A percentile compares a stretch with the other conserved stretches of the same genome.
phyloP scores from a whole-genome alignment of 148 eudicot species.

The Rhododendron vialii region DNA sequence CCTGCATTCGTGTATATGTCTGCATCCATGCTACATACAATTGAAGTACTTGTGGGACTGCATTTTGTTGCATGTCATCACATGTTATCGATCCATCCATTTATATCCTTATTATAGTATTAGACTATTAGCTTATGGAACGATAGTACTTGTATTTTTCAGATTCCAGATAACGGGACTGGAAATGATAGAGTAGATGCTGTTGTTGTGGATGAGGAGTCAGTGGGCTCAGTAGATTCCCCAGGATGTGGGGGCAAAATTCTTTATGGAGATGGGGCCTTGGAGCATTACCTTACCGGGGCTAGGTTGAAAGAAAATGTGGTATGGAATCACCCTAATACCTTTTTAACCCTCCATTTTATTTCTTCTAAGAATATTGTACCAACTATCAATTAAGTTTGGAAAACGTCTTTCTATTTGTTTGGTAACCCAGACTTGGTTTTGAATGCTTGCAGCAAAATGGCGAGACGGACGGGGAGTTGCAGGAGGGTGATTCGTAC shows the following conservation, averaged over 20 bases:
- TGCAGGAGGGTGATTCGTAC: slow-evolving; percentile 34
- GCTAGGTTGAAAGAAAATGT: slow-evolving; percentile 22
- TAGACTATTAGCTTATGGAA: background rate
- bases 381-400: background rate
- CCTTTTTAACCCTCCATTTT: background rate
- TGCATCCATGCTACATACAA: background rate
- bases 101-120: background rate
- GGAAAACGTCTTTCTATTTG: background rate
- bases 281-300: slow-evolving; percentile 40
- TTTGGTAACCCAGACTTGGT: background rate
- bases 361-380: background rate
- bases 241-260: slow-evolving; percentile 53
- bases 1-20: background rate
- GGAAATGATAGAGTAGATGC: slow-evolving; percentile 56
- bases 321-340: slow-evolving; percentile 20
- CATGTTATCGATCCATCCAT: background rate
- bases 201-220: slow-evolving; percentile 57
- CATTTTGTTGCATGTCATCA: background rate
- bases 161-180: slow-evolving; percentile 49
- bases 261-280: slow-evolving; percentile 58
- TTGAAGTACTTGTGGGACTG: background rate
- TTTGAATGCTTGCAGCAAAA: slow-evolving; percentile 19
- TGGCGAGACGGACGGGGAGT: slow-evolving; percentile 21
- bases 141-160: background rate
- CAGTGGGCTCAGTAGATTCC: slow-evolving; percentile 37